Conservation (phyloP, 257 asterid species). For the Orobanche coerulescens region DNA sequence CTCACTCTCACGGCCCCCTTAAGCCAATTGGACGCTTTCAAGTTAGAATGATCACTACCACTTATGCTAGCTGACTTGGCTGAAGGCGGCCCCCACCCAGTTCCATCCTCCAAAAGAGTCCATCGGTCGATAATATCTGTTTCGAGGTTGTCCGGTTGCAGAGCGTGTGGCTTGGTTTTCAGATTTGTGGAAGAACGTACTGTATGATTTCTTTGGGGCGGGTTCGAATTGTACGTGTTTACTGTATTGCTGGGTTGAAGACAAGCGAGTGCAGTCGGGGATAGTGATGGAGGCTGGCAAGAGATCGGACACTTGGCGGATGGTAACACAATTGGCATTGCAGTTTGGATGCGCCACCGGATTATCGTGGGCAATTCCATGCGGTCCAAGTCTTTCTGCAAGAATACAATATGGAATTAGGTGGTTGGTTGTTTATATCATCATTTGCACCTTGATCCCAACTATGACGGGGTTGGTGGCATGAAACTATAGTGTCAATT, state of each 20-base stretch:
- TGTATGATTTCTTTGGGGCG: constrained; percentile 40
- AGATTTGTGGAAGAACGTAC: constrained; percentile 35
- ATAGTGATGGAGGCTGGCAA: constrained; percentile 58
- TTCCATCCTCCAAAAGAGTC: constrained; percentile 77
- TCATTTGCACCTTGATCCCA: too few species aligned
- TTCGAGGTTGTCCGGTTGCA: constrained; percentile 39
- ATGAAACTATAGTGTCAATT: too few species aligned
- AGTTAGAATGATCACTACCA: constrained; percentile 44
- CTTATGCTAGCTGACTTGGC: constrained; percentile 32
- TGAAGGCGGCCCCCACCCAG: constrained; percentile 48
- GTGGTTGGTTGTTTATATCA: too few species aligned
- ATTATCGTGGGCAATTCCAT: constrained; percentile 64
- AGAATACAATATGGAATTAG: neutral
- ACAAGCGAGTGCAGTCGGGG: constrained; percentile 38
- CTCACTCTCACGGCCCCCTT: constrained; percentile 69
- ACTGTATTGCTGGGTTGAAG: constrained; percentile 55
- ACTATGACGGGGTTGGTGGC: too few species aligned
- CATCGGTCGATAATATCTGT: constrained; percentile 52
- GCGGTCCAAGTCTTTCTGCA: constrained; percentile 64
- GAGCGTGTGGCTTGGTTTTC: constrained; percentile 34
- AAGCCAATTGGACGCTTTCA: constrained; percentile 58
- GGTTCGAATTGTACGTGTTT: constrained; percentile 34
- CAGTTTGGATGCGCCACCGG: constrained; percentile 76
- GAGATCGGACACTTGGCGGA: constrained; percentile 35
- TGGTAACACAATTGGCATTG: constrained; percentile 62